Conservation (phyloP, 148 eudicot species). For the Persicaria tinctoria region DNA sequence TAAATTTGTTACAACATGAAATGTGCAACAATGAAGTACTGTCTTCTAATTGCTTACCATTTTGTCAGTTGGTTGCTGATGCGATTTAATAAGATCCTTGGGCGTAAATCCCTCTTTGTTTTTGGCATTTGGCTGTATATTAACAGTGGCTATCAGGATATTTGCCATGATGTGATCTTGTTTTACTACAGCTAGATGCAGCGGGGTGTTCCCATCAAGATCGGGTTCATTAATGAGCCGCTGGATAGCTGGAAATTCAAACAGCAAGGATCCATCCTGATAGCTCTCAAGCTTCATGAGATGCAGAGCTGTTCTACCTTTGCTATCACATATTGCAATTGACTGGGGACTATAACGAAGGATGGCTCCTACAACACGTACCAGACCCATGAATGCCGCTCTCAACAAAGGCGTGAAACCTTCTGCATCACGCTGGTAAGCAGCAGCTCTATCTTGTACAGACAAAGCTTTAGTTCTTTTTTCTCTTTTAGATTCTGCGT, state of each 20-base stretch:
- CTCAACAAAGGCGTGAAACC: constrained; percentile 35
- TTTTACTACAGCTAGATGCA: constrained; percentile 29
- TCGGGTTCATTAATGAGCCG: constrained; percentile 26
- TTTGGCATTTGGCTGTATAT: constrained; percentile 10
- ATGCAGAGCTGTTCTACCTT: constrained; percentile 28
- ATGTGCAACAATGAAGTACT: background rate
- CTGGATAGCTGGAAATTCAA: constrained; percentile 18
- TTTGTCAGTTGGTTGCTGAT: constrained; percentile 19
- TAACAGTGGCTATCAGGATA: constrained; percentile 19
- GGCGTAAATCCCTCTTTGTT: constrained; percentile 29
- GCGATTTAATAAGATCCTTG: constrained; percentile 25
- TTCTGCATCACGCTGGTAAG: constrained; percentile 28
- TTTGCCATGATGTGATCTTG: constrained; percentile 22
- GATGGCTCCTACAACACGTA: constrained; percentile 26
- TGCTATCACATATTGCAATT: constrained; percentile 20
- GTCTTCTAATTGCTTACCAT: constrained; percentile 25
- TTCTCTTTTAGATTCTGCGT: too few relatives aligned
- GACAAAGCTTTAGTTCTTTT: constrained; percentile 10
- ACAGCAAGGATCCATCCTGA: constrained; percentile 22
- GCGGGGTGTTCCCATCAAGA: constrained; percentile 32
- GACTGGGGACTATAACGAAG: constrained; percentile 32
- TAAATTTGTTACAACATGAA: background rate
- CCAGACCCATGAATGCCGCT: constrained; percentile 27
- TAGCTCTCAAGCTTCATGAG: constrained; percentile 20
- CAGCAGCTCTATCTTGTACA: constrained; percentile 22